A percentile compares a stretch with the other conserved stretches of the same genome.
These are phyloP conservation scores for Schizonepeta tenuifolia DNA, from an alignment of 257 asterid genomes.

Conservation along the genomic window DNA sequence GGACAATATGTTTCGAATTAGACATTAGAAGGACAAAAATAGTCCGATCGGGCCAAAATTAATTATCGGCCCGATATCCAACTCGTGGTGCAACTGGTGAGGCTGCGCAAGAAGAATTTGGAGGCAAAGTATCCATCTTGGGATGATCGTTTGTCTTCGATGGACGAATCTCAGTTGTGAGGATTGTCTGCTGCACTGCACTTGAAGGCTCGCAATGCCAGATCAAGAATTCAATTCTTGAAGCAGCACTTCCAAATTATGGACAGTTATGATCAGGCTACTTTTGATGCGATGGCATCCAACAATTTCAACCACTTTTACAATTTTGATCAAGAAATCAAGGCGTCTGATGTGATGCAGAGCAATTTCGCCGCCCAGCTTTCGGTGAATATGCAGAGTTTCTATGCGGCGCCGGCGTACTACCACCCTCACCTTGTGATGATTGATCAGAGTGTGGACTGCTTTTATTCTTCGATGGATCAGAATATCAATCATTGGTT, in stretches of 20 bases:
- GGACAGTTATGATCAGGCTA: neutral
- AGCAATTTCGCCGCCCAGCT: neutral
- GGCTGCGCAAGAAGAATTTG: slow-evolving; percentile 41
- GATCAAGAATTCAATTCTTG: slow-evolving; percentile 41
- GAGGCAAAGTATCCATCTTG: slow-evolving; percentile 52
- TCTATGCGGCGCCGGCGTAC: neutral
- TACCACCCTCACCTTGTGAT: neutral
- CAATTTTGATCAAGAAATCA: neutral
- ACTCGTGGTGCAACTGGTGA: too few species aligned
- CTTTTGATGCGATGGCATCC: neutral
- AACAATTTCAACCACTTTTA: neutral
- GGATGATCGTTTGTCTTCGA: slow-evolving; percentile 28
- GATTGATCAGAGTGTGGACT: too few species aligned
- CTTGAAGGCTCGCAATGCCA: slow-evolving; percentile 29
- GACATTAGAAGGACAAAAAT: too few species aligned
- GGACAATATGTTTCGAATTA: too few species aligned
- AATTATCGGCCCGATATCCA: too few species aligned
- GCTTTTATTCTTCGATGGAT: neutral
- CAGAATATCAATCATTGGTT: neutral
- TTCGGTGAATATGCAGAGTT: neutral
- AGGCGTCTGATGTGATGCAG: neutral
- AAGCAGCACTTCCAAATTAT: neutral
- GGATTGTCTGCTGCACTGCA: slow-evolving; percentile 34
- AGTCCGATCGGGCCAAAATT: too few species aligned
- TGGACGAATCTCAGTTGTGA: slow-evolving; percentile 42